Evolutionary conservation across 306 rosid species (phyloP).

Genomic region (Albizia julibrissin): DNA sequence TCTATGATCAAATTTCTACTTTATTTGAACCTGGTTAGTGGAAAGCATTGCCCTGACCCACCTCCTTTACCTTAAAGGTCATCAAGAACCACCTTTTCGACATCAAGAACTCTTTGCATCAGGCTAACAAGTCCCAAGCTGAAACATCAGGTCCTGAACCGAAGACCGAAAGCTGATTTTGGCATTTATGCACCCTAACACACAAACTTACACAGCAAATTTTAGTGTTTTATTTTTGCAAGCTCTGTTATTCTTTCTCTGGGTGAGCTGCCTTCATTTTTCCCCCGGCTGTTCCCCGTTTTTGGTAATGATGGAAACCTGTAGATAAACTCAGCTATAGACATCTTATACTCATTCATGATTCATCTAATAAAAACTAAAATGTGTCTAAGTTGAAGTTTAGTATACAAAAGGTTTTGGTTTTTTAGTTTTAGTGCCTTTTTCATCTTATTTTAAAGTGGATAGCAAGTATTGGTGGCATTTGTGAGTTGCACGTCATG

Average conservation of each 20-base stretch:
- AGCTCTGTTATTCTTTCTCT: slow-evolving; percentile 23
- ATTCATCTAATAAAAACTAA: slow-evolving; percentile 21
- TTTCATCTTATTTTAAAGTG: not conserved
- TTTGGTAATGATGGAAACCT: not conserved
- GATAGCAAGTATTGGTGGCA: not conserved
- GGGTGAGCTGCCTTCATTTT: not conserved
- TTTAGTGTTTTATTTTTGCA: slow-evolving; percentile 20
- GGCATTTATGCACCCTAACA: slow-evolving; percentile 1
- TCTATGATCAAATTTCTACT: slow-evolving; percentile 4
- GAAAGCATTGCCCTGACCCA: not conserved
- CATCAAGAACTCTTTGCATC: slow-evolving; percentile 49
- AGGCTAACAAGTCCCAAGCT: slow-evolving; percentile 55
- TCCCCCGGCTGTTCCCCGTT: not conserved
- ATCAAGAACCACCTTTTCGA: slow-evolving; percentile 91
- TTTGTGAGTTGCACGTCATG: not conserved
- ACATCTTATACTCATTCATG: not conserved
- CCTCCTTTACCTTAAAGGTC: slow-evolving; percentile 54
- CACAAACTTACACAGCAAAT: slow-evolving; percentile 13
- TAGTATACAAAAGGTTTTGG: not conserved
- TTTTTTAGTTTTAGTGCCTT: not conserved
- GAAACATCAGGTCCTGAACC: slow-evolving; percentile 88
- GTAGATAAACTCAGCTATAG: not conserved
- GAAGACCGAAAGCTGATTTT: slow-evolving; percentile 81
- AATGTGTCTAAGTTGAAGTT: slow-evolving; percentile 3
- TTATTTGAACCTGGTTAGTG: slow-evolving; percentile 8